Percentiles rank a stretch among this genome's conserved stretches.
phyloP scores from a whole-genome alignment of 2,329 filamentous ascomycete species.

The Talaromyces sp. region DNA sequence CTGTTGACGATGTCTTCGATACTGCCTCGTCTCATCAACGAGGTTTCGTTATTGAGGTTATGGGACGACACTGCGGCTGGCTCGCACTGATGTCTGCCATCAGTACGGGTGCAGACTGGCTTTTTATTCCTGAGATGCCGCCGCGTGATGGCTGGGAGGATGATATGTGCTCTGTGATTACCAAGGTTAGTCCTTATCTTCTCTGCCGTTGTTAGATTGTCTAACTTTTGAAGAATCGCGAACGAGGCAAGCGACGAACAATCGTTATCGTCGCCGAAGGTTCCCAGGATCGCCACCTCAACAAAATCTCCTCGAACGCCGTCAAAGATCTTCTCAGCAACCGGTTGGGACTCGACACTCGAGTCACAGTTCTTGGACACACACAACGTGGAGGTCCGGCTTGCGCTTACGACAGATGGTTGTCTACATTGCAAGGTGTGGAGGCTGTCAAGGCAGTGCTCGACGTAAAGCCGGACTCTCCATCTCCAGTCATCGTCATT shows the following conservation, averaged over 20 bases:
- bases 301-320: slow-evolving; percentile 75
- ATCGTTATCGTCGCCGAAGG: slow-evolving; percentile 98
- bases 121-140: slow-evolving; percentile 95
- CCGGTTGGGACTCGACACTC: slow-evolving; percentile 79
- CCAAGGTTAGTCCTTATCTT: slow-evolving; percentile 56
- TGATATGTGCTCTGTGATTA: slow-evolving; percentile 78
- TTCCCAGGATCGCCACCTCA: slow-evolving; percentile 78
- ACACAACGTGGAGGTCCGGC: slow-evolving; percentile 94
- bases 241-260: slow-evolving; percentile 88
- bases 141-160: slow-evolving; percentile 83
- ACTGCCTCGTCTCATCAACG: slow-evolving; percentile 94
- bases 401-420: slow-evolving; percentile 90
- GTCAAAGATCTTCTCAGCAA: slow-evolving; percentile 87
- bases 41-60: slow-evolving; percentile 96
- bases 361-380: slow-evolving; percentile 92
- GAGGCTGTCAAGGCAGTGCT: slow-evolving; percentile 91
- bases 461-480: slow-evolving; percentile 82
- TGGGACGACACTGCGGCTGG: slow-evolving; percentile 98
- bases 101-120: slow-evolving; percentile 90
- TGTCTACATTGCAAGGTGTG: slow-evolving; percentile 88
- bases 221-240: slow-evolving; percentile 64
- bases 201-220: background rate
- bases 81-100: slow-evolving; percentile 94
- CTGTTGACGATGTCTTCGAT: slow-evolving; percentile 89
- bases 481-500: slow-evolving; percentile 92